Evolutionary conservation across 495 filamentous ascomycete genomes (phyloP).

Genomic region (Hypoxylon fragiforme): DNA sequence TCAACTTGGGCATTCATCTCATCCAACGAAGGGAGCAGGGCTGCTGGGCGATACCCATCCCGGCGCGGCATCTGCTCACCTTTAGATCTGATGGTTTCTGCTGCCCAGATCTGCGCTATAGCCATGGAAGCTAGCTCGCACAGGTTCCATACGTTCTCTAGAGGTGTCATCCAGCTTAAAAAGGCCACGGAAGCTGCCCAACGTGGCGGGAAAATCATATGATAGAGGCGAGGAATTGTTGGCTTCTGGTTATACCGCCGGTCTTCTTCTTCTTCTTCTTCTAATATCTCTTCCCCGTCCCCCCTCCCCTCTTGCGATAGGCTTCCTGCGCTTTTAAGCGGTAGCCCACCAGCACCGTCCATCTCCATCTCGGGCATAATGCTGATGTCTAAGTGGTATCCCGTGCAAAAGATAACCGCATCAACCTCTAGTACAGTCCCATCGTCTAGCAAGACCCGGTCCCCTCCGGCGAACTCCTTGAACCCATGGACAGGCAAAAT

Average conservation of each 20-base stretch:
- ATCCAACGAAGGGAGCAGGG: conserved; percentile 24
- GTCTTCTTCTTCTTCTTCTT: background rate
- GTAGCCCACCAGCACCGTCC: conserved; percentile 18
- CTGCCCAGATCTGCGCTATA: conserved; percentile 35
- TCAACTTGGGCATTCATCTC: conserved; percentile 34
- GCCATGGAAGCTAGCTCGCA: conserved; percentile 36
- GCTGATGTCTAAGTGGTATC: conserved; percentile 30
- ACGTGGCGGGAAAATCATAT: conserved; percentile 33
- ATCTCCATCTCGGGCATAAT: conserved; percentile 30
- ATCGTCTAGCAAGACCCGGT: conserved; percentile 22
- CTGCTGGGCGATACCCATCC: conserved; percentile 6
- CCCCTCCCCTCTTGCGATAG: background rate
- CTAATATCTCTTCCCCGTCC: background rate
- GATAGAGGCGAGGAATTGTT: conserved; percentile 23
- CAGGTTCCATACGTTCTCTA: conserved; percentile 19
- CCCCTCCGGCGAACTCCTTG: conserved; percentile 18
- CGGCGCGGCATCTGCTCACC: background rate
- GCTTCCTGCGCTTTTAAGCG: conserved; percentile 6
- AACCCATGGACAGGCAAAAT: conserved; percentile 25
- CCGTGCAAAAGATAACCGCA: conserved; percentile 35
- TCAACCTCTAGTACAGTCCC: conserved; percentile 28
- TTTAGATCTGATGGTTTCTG: conserved; percentile 1
- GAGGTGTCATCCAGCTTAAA: conserved; percentile 24
- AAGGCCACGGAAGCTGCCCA: conserved; percentile 27
- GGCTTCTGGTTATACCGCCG: background rate